Conservation (phyloP, 495 filamentous ascomycete species). For the Cercophora newfieldiana region DNA sequence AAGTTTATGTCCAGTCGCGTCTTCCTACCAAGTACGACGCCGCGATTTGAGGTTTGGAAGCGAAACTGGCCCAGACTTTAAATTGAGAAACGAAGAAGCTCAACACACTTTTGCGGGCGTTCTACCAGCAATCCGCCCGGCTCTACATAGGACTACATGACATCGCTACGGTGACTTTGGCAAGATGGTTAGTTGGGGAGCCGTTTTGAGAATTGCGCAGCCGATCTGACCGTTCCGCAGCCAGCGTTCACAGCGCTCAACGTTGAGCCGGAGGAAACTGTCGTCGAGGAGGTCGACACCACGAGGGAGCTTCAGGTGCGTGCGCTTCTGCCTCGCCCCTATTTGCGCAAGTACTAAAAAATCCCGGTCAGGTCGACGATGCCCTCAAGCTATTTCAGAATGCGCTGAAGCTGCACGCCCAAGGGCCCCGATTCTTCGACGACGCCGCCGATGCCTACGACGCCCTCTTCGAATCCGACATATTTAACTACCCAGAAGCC, state of each 20-base stretch:
- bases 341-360: background rate
- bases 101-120: background rate
- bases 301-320: constrained; percentile 81
- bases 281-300: constrained; percentile 89
- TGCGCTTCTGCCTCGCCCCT: background rate
- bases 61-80: background rate
- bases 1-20: background rate
- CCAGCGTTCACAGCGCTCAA: constrained; percentile 81
- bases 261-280: constrained; percentile 84
- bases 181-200: constrained; percentile 10
- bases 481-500: constrained; percentile 87
- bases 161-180: background rate
- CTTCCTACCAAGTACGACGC: background rate
- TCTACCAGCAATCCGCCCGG: background rate
- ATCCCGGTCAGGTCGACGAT: constrained; percentile 74
- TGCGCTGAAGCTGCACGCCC: constrained; percentile 87
- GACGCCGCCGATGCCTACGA: constrained; percentile 83
- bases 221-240: constrained; percentile 28
- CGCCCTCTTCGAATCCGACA: constrained; percentile 83
- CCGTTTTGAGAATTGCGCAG: background rate
- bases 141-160: background rate
- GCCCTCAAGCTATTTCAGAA: constrained; percentile 92
- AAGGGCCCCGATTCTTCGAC: constrained; percentile 71
- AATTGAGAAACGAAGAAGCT: background rate
- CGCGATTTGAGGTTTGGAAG: background rate